Conservation (phyloP, 345 rosid genomes). For the Mallotus nudiflorus region DNA sequence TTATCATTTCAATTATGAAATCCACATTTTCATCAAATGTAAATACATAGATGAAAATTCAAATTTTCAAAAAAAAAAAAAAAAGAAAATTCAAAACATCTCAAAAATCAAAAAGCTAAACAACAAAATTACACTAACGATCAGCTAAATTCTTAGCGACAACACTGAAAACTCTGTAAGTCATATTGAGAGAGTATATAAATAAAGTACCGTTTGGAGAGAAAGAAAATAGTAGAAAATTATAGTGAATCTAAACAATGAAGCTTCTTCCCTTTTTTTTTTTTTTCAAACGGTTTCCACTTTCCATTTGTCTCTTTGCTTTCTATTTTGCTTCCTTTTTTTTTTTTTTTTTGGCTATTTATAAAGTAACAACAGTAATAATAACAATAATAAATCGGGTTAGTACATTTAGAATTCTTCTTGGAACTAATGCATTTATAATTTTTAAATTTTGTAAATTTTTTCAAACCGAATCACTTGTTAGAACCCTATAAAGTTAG, state of each 20-base stretch:
- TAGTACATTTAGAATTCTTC: too few relatives aligned
- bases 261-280: not conserved
- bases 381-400: too few relatives aligned
- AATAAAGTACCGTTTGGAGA: slow-evolving; percentile 5
- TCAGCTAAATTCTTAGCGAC: not conserved
- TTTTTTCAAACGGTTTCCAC: slow-evolving; percentile 8
- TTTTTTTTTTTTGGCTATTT: not conserved
- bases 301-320: slow-evolving; percentile 12
- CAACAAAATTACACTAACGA: not conserved
- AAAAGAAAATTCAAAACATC: not conserved
- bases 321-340: not conserved
- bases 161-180: not conserved
- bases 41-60: too few relatives aligned
- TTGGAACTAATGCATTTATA: too few relatives aligned
- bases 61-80: not conserved
- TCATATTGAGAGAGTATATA: not conserved
- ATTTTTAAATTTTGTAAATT: too few relatives aligned
- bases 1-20: too few relatives aligned
- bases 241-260: slow-evolving; percentile 9
- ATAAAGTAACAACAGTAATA: too few relatives aligned
- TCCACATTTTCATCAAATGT: too few relatives aligned
- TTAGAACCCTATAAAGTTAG: too few relatives aligned
- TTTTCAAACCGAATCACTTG: too few relatives aligned
- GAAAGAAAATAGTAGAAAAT: not conserved
- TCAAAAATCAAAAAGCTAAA: not conserved